Evolutionary conservation across 106 monocot species (phyloP), one percentile per base, ranked within the genome.

Genomic region (Acanthochlamys bracteata): DNA sequence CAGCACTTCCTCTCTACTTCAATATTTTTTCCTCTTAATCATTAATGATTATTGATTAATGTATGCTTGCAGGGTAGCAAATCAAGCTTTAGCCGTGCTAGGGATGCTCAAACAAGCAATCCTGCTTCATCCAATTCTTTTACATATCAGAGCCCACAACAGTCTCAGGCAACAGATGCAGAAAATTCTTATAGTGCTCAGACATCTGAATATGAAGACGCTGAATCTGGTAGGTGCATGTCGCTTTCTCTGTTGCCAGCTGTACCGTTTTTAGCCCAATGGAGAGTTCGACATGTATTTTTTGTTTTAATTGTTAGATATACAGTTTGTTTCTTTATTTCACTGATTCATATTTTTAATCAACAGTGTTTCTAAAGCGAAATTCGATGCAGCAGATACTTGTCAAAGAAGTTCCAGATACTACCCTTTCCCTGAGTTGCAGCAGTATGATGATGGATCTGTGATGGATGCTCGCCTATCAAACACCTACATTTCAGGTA

Each of bases 301-400:
- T 49, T 24, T 64, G 27, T 53, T 67, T 71, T 71, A 54, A 60
- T 17, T 57, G 43, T 46, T 24, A 22, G 47, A 22, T 66, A 7
- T 70, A 45, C 66, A 46, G 19, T 55, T 55, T 21, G 22, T n/a
- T 7, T 33, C 12, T 68, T 74, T 62, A 40, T 65, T 66, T 68
- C 71, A 78, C 80, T 84, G 91, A 88, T 98, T 73, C 85, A 88
- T 91, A 89, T 69, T 84, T 73, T 71, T 74, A 75, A 81, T 89
- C 65, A 89, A 77, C 84, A 88, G 90, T 90, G 90, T 90, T 75
- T 90, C 90, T 90, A 95, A 90, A 90, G 86, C 74, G 68, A 90
- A 90, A 95, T 87, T 87, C 90, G 86, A 77, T 95, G 80, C 94
- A 90, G 82, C 94, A 90, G 94, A 95, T 94, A 89, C 83, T 79